Base-by-base conservation (phyloP, 257 asterid species). In the Forsythia viridissima region DNA sequence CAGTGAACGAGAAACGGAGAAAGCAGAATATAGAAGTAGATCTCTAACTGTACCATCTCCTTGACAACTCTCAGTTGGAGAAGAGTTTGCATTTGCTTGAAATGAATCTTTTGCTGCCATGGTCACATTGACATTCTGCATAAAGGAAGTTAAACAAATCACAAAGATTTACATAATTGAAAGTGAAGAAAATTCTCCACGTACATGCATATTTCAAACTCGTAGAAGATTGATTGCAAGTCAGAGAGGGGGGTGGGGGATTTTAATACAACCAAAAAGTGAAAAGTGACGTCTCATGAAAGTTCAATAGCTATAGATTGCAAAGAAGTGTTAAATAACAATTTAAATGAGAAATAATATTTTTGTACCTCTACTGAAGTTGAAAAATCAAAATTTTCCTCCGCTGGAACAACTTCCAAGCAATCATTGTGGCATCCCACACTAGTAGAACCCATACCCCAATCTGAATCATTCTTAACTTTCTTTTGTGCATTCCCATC, bases 101-200 rank as follows among this genome's bases (percentile, higher is more conserved):
- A 40, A 80, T n/a, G 76, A 77, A 80, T 70, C 77, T 57, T 72
- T 78, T 66, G 78, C 96, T 74, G 75, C 42, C 65, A 70, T 57
- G 34, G 76, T 67, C 74, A 70, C 42, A 40, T 74, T 75, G 80
- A 8, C 88, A 82, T 71, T 87, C 94, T 91, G 89, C 87, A 84
- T 67, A 73, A 79, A 76, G 83, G 80, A 79, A 51, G 68, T 42
- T 68, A 84, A 51, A 78, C 24, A 46, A 73, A 66, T 80, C 77
- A 73, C 61, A 75, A 76, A 46, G 76, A 46, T 44, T 41, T 82
- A 66, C 72, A 76, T 63, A 80, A 75, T 72, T 72, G 76, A 84
- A 82, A 48, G 59, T 73, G 57, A 44, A 70, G 69, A 73, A 84
- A 52, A 36, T 63, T 40, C 44, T 77, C 48, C 71, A 72, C 24